These are phyloP conservation scores for Colletotrichum sp. DNA, from an alignment of 2,329 filamentous ascomycete species.

Conservation along the genomic window DNA sequence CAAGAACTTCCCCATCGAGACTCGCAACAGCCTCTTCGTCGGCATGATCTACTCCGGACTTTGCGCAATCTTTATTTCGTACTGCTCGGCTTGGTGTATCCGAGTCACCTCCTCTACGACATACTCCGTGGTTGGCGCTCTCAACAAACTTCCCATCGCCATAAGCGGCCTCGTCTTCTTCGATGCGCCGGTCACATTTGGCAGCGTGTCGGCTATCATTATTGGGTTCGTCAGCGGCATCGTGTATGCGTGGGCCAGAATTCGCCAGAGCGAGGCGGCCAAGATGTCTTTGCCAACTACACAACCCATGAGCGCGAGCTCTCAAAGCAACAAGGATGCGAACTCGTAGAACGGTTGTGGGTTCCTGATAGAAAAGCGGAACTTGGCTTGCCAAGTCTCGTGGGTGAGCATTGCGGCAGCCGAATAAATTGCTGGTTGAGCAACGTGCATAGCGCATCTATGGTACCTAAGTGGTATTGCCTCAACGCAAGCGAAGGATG, in stretches of 20 bases:
- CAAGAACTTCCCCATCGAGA: conserved; percentile 86
- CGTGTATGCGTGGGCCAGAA: conserved; percentile 86
- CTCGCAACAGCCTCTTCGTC: conserved; percentile 78
- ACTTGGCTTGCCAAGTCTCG: neutral
- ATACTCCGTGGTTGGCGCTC: conserved; percentile 96
- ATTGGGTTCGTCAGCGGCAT: conserved; percentile 92
- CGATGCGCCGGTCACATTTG: conserved; percentile 88
- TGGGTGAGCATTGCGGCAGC: neutral
- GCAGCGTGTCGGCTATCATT: conserved; percentile 88
- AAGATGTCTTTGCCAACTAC: conserved; percentile 73
- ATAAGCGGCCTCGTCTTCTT: conserved; percentile 95
- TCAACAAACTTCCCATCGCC: conserved; percentile 98
- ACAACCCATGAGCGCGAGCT: conserved; percentile 84
- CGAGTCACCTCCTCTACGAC: conserved; percentile 97
- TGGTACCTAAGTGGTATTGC: neutral
- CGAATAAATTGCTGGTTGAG: neutral
- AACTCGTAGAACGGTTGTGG: conserved; percentile 50
- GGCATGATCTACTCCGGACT: conserved; percentile 96
- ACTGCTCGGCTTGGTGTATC: conserved; percentile 98
- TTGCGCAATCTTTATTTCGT: conserved; percentile 97
- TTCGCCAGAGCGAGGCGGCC: conserved; percentile 74
- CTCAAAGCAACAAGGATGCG: conserved; percentile 86
- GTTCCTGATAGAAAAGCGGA: neutral
- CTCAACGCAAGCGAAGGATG: neutral
- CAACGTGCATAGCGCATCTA: neutral